Evolutionary conservation across 805 yeast species (phyloP), one percentile per base, ranked within the genome.

Genomic region (Alloascoidea hylecoeti): DNA sequence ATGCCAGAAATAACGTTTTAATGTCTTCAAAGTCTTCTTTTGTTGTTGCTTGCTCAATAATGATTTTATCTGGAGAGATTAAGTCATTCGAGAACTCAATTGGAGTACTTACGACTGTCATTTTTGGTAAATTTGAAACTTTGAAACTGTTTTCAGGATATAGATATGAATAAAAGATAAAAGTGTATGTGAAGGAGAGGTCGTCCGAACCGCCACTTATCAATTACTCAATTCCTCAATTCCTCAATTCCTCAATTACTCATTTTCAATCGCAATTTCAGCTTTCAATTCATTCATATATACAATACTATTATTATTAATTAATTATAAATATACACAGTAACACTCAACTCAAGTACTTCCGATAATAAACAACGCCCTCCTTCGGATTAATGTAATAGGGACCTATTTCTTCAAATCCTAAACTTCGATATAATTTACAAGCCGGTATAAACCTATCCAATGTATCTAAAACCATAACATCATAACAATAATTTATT

Each of bases 401-500:
- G 9, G 30, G 30, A 23, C 30, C 30, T 9, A 23, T 23, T 23
- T 23, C 30, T 23, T 23, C 30, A 23, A 23, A 23, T 23, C 30
- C 30, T n/a, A 23, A n/a, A n/a, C 30, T 23, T 23, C 30, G 30
- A 23, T 23, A 23, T n/a, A 23, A n/a, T 23, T n/a, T 23, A 23
- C 30, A 23, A n/a, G 30, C 30, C 13, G 30, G 30, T 23, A 23
- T n/a, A 9, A 23, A n/a, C 9, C 30, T 9, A 23, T 23, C 30
- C 30, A 23, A 23, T 23, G 30, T 23, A 23, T 23, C 30, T 9
- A 23, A n/a, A n/a, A 23, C 30, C 30, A 23, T 23, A 9, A 23
- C 30, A 23, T 23, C 30, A 23, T 23, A 23, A 23, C n/a, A 9
- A 23, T 9, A 23, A n/a, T 23, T 23, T n/a, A 23, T n/a, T 23